These are phyloP conservation scores for Huntiella omanensis DNA, from an alignment of 2,329 filamentous ascomycete species.

Conservation along the genomic window DNA sequence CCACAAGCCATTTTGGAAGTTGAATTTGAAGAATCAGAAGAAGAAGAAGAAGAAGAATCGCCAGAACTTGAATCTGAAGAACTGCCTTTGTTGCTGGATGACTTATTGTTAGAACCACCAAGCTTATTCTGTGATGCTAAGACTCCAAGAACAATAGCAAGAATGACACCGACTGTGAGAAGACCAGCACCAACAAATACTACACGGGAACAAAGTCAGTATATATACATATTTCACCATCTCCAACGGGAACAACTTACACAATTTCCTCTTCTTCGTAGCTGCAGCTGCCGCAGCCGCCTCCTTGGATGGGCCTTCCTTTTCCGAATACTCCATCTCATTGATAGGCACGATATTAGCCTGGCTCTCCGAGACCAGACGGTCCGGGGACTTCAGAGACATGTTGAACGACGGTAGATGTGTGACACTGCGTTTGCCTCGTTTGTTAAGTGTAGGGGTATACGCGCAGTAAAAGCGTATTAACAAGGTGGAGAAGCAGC, in stretches of 20 bases:
- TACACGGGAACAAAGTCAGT: too few species aligned
- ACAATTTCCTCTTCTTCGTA: background rate
- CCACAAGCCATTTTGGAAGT: slow-evolving; percentile 1
- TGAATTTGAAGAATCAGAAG: background rate
- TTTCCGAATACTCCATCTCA: background rate
- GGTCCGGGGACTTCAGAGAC: too few species aligned
- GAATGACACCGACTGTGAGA: slow-evolving; percentile 2
- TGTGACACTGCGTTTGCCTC: too few species aligned
- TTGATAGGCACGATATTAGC: background rate
- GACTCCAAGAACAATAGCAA: slow-evolving; percentile 7
- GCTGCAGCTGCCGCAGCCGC: background rate
- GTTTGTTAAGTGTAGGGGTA: too few species aligned
- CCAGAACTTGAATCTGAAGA: background rate
- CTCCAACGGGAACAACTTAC: too few species aligned
- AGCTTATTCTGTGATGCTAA: slow-evolving; percentile 8
- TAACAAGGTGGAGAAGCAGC: background rate
- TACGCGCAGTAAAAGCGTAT: background rate
- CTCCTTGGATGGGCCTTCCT: background rate
- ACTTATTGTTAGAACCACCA: slow-evolving; percentile 4
- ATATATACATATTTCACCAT: too few species aligned
- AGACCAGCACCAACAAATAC: slow-evolving; percentile 1
- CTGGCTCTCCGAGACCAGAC: background rate
- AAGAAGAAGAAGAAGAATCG: background rate
- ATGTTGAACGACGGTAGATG: too few species aligned
- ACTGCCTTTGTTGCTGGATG: background rate